Evolutionary conservation across 163 green algal species (phyloP).

Genomic region (Scenedesmus sp.): DNA sequence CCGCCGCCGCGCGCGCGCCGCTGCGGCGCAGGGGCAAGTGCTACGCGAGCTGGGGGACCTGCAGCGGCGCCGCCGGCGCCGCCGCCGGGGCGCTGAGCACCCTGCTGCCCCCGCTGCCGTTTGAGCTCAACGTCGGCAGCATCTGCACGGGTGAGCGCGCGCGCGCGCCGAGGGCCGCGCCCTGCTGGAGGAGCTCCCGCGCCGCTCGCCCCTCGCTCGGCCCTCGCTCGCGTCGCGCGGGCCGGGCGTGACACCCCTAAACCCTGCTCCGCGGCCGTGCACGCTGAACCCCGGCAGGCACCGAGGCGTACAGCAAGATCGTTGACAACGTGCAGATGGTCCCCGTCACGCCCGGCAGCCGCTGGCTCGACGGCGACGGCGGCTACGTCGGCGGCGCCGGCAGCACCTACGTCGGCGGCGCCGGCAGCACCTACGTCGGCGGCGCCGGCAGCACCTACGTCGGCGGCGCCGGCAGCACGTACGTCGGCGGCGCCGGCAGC

Average conservation of each 20-base stretch:
- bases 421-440: background rate
- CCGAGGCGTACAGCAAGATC: background rate
- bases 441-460: background rate
- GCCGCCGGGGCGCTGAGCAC: background rate
- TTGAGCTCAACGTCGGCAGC: too few relatives aligned
- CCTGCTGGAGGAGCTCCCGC: background rate
- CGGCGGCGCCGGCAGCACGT: background rate
- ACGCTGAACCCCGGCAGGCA: background rate
- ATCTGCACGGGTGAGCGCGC: too few relatives aligned
- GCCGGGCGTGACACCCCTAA: too few relatives aligned
- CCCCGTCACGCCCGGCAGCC: conserved; percentile 4
- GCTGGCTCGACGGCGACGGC: background rate
- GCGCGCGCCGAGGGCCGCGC: background rate
- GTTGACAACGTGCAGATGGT: conserved; percentile 28
- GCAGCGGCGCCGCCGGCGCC: background rate
- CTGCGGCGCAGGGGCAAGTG: background rate
- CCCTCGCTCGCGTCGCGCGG: too few relatives aligned
- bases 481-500: background rate
- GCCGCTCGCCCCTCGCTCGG: too few relatives aligned
- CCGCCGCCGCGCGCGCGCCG: too few relatives aligned
- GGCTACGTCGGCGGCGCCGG: background rate
- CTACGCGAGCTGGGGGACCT: background rate
- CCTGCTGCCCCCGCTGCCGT: too few relatives aligned
- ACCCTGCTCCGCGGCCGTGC: background rate
- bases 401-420: background rate